A percentile compares a stretch with the other conserved stretches of the same genome.
phyloP scores from a whole-genome alignment of 148 eudicot species.

The Cornus controversa region DNA sequence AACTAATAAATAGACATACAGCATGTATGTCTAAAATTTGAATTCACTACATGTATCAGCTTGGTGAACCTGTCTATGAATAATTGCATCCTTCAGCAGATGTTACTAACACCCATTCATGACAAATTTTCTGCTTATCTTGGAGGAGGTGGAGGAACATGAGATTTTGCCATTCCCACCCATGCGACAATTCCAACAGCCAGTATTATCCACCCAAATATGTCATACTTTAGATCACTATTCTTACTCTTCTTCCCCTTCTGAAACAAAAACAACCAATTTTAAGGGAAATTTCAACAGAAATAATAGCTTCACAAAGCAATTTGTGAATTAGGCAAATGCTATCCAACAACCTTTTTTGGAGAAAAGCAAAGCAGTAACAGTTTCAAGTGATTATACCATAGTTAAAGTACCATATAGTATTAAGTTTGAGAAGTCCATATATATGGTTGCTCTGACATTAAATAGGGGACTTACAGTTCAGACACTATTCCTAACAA shows the following conservation, averaged over 20 bases:
- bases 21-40: background rate
- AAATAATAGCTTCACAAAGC: background rate
- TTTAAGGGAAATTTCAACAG: background rate
- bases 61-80: background rate
- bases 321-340: background rate
- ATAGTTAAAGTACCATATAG: background rate
- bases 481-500: background rate
- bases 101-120: background rate
- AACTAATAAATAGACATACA: too few species aligned
- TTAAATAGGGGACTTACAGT: background rate
- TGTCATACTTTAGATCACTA: constrained; percentile 38
- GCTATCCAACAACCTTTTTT: background rate
- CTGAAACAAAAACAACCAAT: constrained; percentile 17
- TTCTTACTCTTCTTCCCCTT: constrained; percentile 28
- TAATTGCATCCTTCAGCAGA: background rate
- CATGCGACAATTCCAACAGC: background rate
- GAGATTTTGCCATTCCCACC: constrained; percentile 1
- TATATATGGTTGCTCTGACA: background rate
- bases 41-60: background rate
- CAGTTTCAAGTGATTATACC: background rate
- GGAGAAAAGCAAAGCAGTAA: background rate
- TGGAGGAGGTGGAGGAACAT: constrained; percentile 3
- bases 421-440: background rate
- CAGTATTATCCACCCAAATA: constrained; percentile 38
- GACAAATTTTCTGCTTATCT: background rate